Conservation (phyloP, 768 basidiomycete species). For the Lactarius vividus region DNA sequence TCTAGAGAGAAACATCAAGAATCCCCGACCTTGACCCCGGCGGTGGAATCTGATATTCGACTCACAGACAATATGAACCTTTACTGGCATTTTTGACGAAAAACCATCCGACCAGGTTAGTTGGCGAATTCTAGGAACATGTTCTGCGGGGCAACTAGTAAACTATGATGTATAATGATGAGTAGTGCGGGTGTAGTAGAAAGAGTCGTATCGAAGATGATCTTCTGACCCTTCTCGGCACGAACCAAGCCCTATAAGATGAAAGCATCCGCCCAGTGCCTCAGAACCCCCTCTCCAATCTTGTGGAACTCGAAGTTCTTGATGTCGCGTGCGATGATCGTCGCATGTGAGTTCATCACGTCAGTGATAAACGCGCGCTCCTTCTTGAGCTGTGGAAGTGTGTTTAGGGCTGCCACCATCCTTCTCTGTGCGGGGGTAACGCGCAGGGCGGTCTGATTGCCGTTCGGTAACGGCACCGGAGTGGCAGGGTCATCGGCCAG, state of each 20-base stretch:
- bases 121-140: neutral
- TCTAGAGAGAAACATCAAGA: too few relatives aligned
- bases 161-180: neutral
- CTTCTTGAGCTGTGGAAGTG: slow-evolving; percentile 66
- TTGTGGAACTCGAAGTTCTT: slow-evolving; percentile 56
- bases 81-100: too few relatives aligned
- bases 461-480: neutral
- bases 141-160: too few relatives aligned
- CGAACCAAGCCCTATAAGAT: slow-evolving; percentile 34
- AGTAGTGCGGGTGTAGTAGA: neutral
- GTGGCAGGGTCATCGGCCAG: slow-evolving; percentile 44
- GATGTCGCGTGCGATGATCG: slow-evolving; percentile 68
- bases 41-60: neutral
- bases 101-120: neutral
- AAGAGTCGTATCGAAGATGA: neutral
- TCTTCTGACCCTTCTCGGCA: neutral
- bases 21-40: neutral
- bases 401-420: slow-evolving; percentile 61
- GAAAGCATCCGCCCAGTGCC: slow-evolving; percentile 70
- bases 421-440: slow-evolving; percentile 56
- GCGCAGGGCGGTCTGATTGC: slow-evolving; percentile 32
- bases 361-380: slow-evolving; percentile 61
- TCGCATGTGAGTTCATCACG: slow-evolving; percentile 64
- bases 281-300: slow-evolving; percentile 61
- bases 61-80: neutral